Base-by-base conservation (phyloP, 2,329 filamentous ascomycete species). In the Tolypocladium inflatum region DNA sequence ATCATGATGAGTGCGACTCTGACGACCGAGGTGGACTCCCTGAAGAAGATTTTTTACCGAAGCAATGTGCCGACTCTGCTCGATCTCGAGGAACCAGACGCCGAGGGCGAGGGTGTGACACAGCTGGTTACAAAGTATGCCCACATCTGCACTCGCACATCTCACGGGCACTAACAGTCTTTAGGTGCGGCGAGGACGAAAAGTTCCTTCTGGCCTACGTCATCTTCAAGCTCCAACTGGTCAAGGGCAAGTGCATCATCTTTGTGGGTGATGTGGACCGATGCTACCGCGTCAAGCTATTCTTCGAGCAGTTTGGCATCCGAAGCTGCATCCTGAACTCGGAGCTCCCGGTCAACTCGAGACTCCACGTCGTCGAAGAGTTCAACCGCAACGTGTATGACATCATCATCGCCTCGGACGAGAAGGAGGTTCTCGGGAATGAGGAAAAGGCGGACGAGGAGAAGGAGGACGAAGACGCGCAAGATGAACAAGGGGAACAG, bases 371-470 rank as follows among this genome's bases (percentile, higher is more conserved):
- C 2, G 93, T 99, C 3, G 89, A 97, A 66, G 91, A 97, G 71
- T 99, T 99, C 76, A 99, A 97, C 77, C 89, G 90, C 73, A 90
- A 90, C 56, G 86, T 97, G 8, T 99, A 99, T 79, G 93, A 99
- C 66, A 97, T 97, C 61, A 92, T 99, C 64, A 96, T 99, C 66
- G 94, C 94, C 1, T 92, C 91, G 0, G 94, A 99, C 66, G 92
- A 96, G 70, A 88, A 89, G 63, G 91, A 96, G 68, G 83, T 95
- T 13, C 72, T 96, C 13, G 91, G 89, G 15, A 81, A 84, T 23
- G 84, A 87, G 56, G 78, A 80, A 9, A 68, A 74, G 59, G 66
- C 70, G 41, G 68, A 72, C 21, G 69, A 72, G 30, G 73, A 74
- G 23, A 73, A 75, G 41, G 69, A 68, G 42, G 67, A 78, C 65